Evolutionary conservation across 202 grass and related monocot species (phyloP), one percentile per base, ranked within the genome.

Genomic region (Panicum hallii): DNA sequence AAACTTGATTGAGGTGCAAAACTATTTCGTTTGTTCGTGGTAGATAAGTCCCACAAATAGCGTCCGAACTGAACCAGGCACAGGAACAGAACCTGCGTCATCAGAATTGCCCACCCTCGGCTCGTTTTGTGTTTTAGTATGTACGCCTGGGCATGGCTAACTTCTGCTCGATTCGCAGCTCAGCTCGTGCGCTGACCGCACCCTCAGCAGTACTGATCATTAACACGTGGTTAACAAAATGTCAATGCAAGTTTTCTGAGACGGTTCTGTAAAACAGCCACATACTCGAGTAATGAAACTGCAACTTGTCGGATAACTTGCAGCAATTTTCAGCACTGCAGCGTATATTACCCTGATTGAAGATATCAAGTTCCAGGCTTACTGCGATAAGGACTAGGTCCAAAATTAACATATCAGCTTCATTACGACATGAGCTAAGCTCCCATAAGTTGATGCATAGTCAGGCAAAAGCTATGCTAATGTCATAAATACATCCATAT

Each of bases 391-490:
- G 47, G 15, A 7, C 5, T 26, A 46, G n/a, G 20, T 13, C 43
- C 36, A 38, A 14, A 47, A 61, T 44, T n/a, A 62, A 28, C n/a
- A 23, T 45, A 45, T 62, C n/a, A 19, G 56, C 40, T 49, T 32
- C 23, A 26, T 64, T 46, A 53, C 47, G 12, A 74, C 48, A 74
- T 53, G 58, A 64, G 43, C 76, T n/a, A 48, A 36, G 44, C 3
- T 34, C 4, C 58, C 42, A 64, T 34, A 30, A 47, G 6, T 64
- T 47, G 58, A 79, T 79, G 76, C 58, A 78, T 72, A 74, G 28
- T 53, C 71, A 53, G 58, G 38, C 11, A 40, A 73, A 72, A 70
- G 4, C 28, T n/a, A 45, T 9, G 58, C 17, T 72, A 74, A 73
- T 57, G 57, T 11, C 41, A 83, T 7, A 45, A 47, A 11, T 77